Conservation (phyloP, 148 eudicot genomes). For the Silene conica region DNA sequence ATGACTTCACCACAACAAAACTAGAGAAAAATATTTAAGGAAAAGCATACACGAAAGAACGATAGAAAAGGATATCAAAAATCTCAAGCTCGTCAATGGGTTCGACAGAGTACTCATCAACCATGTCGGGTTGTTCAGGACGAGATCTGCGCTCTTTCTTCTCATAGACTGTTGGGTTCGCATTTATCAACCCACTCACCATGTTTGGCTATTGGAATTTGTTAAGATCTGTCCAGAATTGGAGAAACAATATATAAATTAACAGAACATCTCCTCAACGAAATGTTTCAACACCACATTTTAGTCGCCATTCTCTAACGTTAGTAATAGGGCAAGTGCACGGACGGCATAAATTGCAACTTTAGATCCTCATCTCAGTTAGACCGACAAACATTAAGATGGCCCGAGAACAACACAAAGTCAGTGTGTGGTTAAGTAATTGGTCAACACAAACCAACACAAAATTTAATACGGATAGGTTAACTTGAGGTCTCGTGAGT, state of each 20-base stretch:
- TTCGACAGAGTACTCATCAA: constrained; percentile 37
- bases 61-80: constrained; percentile 39
- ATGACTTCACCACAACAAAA: neutral
- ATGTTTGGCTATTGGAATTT: constrained; percentile 13
- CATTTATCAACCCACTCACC: constrained; percentile 48
- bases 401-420: neutral
- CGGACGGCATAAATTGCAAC: neutral
- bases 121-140: constrained; percentile 3
- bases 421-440: neutral
- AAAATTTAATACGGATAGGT: too few species aligned
- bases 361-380: neutral
- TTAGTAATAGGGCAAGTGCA: neutral
- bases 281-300: neutral
- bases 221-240: neutral
- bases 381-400: too few species aligned
- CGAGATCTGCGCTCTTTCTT: constrained; percentile 39
- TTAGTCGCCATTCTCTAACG: neutral
- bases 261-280: neutral
- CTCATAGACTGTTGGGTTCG: constrained; percentile 45
- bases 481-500: too few species aligned
- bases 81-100: constrained; percentile 42
- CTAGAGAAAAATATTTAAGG: neutral
- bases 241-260: neutral
- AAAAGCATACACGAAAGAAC: neutral
- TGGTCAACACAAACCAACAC: too few species aligned